Evolutionary conservation across 2,329 filamentous ascomycete species (phyloP), one percentile per base, ranked within the genome.

Genomic region (Phyllosticta ampelicida): DNA sequence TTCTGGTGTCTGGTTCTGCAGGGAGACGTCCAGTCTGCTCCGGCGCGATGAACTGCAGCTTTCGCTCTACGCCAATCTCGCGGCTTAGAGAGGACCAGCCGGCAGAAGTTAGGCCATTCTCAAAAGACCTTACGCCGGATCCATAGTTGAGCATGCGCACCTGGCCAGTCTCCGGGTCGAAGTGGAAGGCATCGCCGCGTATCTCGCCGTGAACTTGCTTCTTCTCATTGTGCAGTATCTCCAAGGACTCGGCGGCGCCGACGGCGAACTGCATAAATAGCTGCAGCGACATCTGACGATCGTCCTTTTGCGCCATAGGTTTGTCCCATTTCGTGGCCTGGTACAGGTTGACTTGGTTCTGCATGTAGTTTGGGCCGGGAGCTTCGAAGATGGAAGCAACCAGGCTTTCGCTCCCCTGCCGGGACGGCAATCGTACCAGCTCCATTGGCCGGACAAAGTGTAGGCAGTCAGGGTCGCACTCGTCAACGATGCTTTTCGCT

Each of bases 1-100:
- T 96, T 48, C 92, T 83, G 50, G 83, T 89, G 72, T 96, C 92
- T 1, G 92, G 92, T 70, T 96, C 91, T 3, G 89, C 90, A 2
- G 90, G 89, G 81, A 96, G 87, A 19, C 92, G 85, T 13, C 92
- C 92, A 2, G 92, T 96, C 75, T 96, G 92, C 69, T 97, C 92
- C 0, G 92, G 91, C 52, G 90, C 92, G 68, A 96, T 95, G 68
- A 90, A 96, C 55, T 91, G 84, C 19, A 97, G 77, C 72, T 95
- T 96, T 68, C 91, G 86, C 73, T 90, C 90, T 48, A 90, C 89
- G 1, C 91, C 91, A 8, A 90, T 74, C 69, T 96, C 89, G 60
- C 87, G 86, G 11, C 89, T 92, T 9, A 96, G 74, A 0, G 82
- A 81, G 10, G 86, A 88, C 92, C 92, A 97, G 30, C 90, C 90